Conservation (phyloP, 331 rosid genomes). For the Pyracantha coccinea region DNA sequence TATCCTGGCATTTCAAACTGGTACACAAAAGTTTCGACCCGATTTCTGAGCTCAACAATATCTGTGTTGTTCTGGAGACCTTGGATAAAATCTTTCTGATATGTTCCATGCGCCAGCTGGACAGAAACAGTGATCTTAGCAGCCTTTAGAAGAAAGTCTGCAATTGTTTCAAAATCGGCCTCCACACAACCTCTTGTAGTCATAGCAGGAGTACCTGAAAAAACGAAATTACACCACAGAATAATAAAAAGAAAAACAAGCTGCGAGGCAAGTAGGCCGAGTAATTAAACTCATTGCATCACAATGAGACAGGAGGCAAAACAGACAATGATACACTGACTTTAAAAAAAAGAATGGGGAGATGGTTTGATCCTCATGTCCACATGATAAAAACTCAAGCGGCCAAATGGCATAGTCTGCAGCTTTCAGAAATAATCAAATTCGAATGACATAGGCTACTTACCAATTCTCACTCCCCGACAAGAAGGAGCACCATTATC, state of each 20-base stretch:
- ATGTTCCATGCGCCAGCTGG: conserved; percentile 66
- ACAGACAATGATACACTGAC: background rate
- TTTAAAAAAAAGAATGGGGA: background rate
- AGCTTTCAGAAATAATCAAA: background rate
- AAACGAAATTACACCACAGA: background rate
- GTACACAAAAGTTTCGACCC: conserved; percentile 71
- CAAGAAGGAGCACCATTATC: conserved; percentile 76
- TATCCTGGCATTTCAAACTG: conserved; percentile 91
- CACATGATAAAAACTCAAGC: background rate
- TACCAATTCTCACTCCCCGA: conserved; percentile 89
- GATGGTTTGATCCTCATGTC: background rate
- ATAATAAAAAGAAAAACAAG: background rate
- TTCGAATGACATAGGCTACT: background rate
- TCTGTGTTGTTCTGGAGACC: conserved; percentile 60
- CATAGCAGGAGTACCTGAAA: conserved; percentile 92
- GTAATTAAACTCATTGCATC: background rate
- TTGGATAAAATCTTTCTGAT: conserved; percentile 38
- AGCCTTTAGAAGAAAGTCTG: conserved; percentile 66
- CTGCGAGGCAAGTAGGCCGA: background rate
- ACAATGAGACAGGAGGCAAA: background rate
- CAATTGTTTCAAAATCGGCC: conserved; percentile 76
- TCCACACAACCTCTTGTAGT: conserved; percentile 94
- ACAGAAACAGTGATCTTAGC: conserved; percentile 59
- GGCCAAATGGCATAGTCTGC: background rate
- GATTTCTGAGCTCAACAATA: conserved; percentile 52